Base-by-base conservation (phyloP, 164 flowering plant genomes). In the Liriodendron chinense region DNA sequence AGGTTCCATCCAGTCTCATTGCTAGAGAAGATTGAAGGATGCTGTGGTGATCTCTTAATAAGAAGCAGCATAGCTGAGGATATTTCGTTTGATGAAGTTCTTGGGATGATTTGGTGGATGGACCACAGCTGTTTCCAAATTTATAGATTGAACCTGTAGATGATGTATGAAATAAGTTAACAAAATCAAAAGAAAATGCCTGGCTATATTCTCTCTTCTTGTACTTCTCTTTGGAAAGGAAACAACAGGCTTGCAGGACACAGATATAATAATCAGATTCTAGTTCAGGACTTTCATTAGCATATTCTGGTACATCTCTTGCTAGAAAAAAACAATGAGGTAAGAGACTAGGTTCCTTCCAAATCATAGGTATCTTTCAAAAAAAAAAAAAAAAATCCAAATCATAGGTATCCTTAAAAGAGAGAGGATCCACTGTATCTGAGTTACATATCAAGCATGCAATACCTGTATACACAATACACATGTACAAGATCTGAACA, bases 91-190 rank as follows among this genome's bases (percentile, higher is more conserved):
- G 75, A 13, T 71, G 23, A 47, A 14, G 71, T 70, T 64, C 81
- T 67, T 20, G 49, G 68, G 57, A 68, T n/a, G 80, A 47, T 9
- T 56, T 43, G 43, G n/a, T 25, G 1, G 26, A 23, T 65, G n/a
- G 64, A 34, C 43, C 34, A 47, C 70, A 47, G 43, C 23, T 28
- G 57, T 47, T 34, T 12, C 66, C 47, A 56, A 12, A 63, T 10
- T 18, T 59, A 70, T 64, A 22, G 21, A 21, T 61, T 53, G 53
- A 71, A 65, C 76, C 83, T 76, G 73, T 12, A 65, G 57, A 53
- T 13, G 12, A 24, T 49, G 21, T 24, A 43, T 48, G 18, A 48
- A 74, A 64, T 24, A 18, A 64, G 61, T 8, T 28, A 2, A 53
- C 2, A 28, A 26, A 23, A 50, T 5, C 22, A 67, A 67, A 23